Evolutionary conservation across 371 early-diverging fungal species (phyloP).

Genomic region (Zopfochytrium polystomum): DNA sequence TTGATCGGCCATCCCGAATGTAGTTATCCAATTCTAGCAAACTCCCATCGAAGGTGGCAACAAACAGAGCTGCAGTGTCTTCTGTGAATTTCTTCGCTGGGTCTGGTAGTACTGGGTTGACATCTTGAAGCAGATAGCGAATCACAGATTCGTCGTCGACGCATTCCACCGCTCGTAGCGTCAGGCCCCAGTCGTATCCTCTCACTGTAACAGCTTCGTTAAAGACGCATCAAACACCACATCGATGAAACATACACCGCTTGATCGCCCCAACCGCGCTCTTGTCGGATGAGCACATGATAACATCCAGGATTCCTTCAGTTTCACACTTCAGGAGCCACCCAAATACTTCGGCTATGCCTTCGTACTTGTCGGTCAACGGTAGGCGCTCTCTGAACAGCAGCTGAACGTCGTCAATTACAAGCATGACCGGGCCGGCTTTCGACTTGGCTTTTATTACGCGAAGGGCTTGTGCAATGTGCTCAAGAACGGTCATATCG

Average conservation of each 20-base stretch:
- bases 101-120: slow-evolving; percentile 28
- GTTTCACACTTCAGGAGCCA: slow-evolving; percentile 36
- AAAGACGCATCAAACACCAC: not conserved
- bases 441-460: slow-evolving; percentile 21
- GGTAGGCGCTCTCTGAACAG: slow-evolving; percentile 29
- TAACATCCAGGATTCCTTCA: slow-evolving; percentile 37
- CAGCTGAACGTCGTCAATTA: slow-evolving; percentile 41
- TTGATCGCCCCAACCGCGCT: slow-evolving; percentile 30
- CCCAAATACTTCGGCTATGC: slow-evolving; percentile 32
- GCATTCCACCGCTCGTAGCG: slow-evolving; percentile 27
- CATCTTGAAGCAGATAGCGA: slow-evolving; percentile 29
- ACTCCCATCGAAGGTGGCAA: slow-evolving; percentile 37
- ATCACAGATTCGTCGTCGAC: slow-evolving; percentile 38
- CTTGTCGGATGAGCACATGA: slow-evolving; percentile 40
- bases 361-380: slow-evolving; percentile 32
- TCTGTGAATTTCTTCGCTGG: slow-evolving; percentile 26
- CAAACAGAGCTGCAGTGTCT: slow-evolving; percentile 37
- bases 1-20: slow-evolving; percentile 11
- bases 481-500: slow-evolving; percentile 19
- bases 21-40: slow-evolving; percentile 33
- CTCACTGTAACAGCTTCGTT: slow-evolving; percentile 14
- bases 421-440: slow-evolving; percentile 26
- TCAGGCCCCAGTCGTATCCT: slow-evolving; percentile 34
- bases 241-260: slow-evolving; percentile 19
- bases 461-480: slow-evolving; percentile 37